Base-by-base conservation (phyloP, 106 monocot genomes). In the Dioscorea dumetorum region DNA sequence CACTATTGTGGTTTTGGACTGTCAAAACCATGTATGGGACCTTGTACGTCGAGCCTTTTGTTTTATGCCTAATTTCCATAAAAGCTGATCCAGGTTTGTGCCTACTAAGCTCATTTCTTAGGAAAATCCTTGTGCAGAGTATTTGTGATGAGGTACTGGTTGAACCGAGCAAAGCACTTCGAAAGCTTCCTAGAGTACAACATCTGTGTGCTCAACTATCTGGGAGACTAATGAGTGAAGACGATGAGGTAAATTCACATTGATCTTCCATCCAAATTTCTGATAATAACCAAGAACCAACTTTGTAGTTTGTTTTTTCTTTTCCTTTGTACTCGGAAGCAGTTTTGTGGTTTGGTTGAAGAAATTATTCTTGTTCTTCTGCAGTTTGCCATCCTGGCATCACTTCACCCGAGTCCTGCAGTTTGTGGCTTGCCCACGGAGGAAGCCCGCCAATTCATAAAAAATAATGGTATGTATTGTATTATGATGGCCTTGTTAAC, bases 111-210 rank as follows among this genome's bases (percentile, higher is more conserved):
- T 21, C 23, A 60, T 41, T 1, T 41, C 0, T 41, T 0, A 41
- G 10, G 41, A 41, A 41, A 41, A 41, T 60, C 60, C 32, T 60
- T 67, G 21, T 69, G 71, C 74, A 95, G 94, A 72, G 57, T 67
- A 85, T 88, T 53, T 95, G 94, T 68, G 62, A 75, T 63, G 77
- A 85, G 52, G 82, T 95, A 57, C 10, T 73, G 67, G 80, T 91
- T 12, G 72, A 85, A 18, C 91, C 90, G 70, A 75, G 13, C 12
- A 91, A 91, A 78, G 74, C 70, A 51, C 82, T 95, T 41, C 71
- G 95, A 71, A 91, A 88, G 70, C 95, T 95, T 83, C 91, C 85
- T 52, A 80, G 95, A 59, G 88, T 95, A 58, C 95, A 95, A 63
- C 95, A 95, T 76, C 76, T 95, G 16, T 88, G 65, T 66, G 78